Evolutionary conservation across 1,284 basidiomycete genomes (phyloP).

Genomic region (Leccinum pachyderme): DNA sequence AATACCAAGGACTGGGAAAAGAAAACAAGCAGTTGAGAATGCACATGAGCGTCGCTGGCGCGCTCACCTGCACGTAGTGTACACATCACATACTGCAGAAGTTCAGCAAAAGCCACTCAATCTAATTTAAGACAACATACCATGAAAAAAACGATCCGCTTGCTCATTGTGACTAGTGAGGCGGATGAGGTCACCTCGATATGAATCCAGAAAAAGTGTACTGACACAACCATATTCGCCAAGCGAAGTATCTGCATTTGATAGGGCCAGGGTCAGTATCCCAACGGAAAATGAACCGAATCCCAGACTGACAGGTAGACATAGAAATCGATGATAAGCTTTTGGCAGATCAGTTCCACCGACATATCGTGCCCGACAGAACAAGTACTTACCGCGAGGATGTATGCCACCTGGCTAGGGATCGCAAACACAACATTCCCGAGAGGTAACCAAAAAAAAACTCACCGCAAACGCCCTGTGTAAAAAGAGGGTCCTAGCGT

Average conservation of each 20-base stretch:
- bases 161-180: slow-evolving; percentile 19
- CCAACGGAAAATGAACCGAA: neutral
- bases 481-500: neutral
- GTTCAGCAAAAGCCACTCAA: neutral
- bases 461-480: slow-evolving; percentile 22
- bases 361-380: neutral
- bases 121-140: slow-evolving; percentile 2
- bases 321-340: slow-evolving; percentile 30
- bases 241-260: slow-evolving; percentile 25
- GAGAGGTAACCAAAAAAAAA: neutral
- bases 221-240: slow-evolving; percentile 33
- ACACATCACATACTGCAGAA: slow-evolving; percentile 17
- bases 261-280: neutral
- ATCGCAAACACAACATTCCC: neutral
- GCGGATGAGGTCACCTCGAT: neutral
- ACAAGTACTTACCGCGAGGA: slow-evolving; percentile 21
- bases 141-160: slow-evolving; percentile 25
- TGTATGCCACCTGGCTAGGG: slow-evolving; percentile 19
- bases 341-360: slow-evolving; percentile 6
- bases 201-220: neutral
- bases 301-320: slow-evolving; percentile 27
- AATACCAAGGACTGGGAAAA: slow-evolving; percentile 21
- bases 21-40: too few species aligned
- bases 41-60: too few species aligned
- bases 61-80: slow-evolving; percentile 24